Evolutionary conservation across 1,139 yeast genomes (phyloP).

Genomic region (Diutina neorugosa): DNA sequence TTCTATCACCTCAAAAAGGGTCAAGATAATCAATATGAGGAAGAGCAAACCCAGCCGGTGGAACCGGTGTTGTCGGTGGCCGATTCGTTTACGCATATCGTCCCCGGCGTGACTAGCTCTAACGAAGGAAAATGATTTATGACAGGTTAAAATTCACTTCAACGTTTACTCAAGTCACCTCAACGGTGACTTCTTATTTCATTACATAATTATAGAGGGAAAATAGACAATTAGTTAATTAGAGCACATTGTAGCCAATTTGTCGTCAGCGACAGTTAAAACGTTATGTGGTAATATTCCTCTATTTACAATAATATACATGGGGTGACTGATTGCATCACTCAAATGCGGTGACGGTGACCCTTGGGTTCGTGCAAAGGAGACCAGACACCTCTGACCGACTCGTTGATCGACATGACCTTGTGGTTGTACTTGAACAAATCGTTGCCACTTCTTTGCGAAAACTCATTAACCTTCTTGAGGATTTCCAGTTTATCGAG

Average conservation of each 20-base stretch:
- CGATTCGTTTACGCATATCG: neutral
- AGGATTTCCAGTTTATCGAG: slow-evolving; percentile 49
- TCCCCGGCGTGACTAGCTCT: neutral
- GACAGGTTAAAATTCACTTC: slow-evolving; percentile 1
- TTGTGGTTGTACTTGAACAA: slow-evolving; percentile 43
- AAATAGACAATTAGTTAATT: neutral
- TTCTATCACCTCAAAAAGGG: slow-evolving; percentile 17
- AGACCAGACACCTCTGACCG: slow-evolving; percentile 97
- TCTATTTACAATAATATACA: slow-evolving; percentile 1
- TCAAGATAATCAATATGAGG: neutral
- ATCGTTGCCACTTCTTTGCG: slow-evolving; percentile 28
- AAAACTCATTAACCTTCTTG: slow-evolving; percentile 43
- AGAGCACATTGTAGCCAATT: no score
- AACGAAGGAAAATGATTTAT: neutral
- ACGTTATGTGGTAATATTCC: neutral
- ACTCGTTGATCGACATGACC: slow-evolving; percentile 66
- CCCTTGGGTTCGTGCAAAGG: slow-evolving; percentile 76
- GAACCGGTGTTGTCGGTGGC: neutral
- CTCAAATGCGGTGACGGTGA: slow-evolving; percentile 52
- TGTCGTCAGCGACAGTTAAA: neutral
- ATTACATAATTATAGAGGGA: neutral
- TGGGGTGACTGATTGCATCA: neutral
- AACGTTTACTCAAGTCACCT: neutral
- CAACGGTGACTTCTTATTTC: neutral
- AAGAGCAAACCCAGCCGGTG: neutral